phyloP scores from a whole-genome alignment of 148 eudicot species.

The Camellia sinensis region DNA sequence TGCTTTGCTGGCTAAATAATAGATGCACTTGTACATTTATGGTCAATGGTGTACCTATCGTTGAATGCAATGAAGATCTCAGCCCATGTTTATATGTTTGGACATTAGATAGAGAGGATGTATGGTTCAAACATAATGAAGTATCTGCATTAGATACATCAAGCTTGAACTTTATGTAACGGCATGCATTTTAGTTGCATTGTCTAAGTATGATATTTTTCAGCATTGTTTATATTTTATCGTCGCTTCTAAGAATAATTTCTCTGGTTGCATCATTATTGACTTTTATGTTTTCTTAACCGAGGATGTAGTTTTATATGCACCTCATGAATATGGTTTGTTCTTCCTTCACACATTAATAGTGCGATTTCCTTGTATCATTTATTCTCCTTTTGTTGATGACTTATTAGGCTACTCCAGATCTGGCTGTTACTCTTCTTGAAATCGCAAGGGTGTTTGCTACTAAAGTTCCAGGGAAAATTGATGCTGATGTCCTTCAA shows the following conservation, averaged over 20 bases:
- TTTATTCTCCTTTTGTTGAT: conserved; percentile 11
- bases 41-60: not conserved
- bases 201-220: not conserved
- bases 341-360: conserved; percentile 3
- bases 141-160: not conserved
- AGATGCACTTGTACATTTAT: not conserved
- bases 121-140: not conserved
- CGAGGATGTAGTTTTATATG: not conserved
- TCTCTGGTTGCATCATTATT: not conserved
- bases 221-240: not conserved
- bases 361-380: conserved; percentile 4
- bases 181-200: not conserved
- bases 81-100: not conserved
- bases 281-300: not conserved
- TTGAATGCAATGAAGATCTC: not conserved
- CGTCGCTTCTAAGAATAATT: not conserved
- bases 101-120: not conserved
- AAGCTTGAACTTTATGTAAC: not conserved
- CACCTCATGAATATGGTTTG: not conserved
- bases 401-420: conserved; percentile 83
- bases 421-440: conserved; percentile 96
- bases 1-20: conserved; percentile 1
- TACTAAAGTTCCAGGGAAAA: conserved; percentile 98
- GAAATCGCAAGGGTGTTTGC: conserved; percentile 97
- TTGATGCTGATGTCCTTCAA: conserved; percentile 96